A percentile compares a stretch with the other conserved stretches of the same genome.
phyloP scores from a whole-genome alignment of 176 grass and related monocot genomes.

The Calamus simplicifolius region DNA sequence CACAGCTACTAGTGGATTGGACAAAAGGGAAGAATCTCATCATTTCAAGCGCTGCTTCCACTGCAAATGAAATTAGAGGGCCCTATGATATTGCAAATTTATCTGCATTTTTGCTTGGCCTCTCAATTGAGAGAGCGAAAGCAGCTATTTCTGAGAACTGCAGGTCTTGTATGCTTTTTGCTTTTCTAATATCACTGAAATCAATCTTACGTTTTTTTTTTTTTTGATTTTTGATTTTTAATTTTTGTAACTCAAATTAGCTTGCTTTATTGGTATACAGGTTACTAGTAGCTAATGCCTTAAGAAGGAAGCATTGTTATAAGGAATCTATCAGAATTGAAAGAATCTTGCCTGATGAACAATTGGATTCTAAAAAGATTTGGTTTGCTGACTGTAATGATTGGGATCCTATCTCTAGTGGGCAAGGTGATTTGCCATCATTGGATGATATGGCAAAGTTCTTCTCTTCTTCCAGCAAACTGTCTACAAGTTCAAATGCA shows the following conservation, averaged over 20 bases:
- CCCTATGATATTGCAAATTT: conserved; percentile 75
- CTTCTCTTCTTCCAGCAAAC: conserved; percentile 17
- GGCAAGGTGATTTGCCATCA: conserved; percentile 40
- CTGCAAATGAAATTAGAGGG: conserved; percentile 56
- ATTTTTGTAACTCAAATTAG: too few species aligned
- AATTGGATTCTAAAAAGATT: conserved; percentile 22
- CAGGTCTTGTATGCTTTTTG: conserved; percentile 30
- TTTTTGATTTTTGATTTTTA: conserved; percentile 4
- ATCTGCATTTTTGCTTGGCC: conserved; percentile 51
- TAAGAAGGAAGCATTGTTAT: conserved; percentile 88
- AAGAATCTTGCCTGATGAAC: conserved; percentile 45
- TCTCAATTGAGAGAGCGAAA: conserved; percentile 69
- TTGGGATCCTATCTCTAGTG: conserved; percentile 47
- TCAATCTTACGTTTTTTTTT: background rate
- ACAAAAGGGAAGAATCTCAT: conserved; percentile 83
- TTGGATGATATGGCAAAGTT: conserved; percentile 32
- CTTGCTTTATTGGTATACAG: conserved; percentile 15
- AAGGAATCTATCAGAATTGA: conserved; percentile 75
- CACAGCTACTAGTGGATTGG: conserved; percentile 64
- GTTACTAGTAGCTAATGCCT: conserved; percentile 43
- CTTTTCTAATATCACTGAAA: conserved; percentile 6
- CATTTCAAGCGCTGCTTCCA: conserved; percentile 64
- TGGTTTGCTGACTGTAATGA: conserved; percentile 52
- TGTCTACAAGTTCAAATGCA: conserved; percentile 22
- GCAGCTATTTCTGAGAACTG: conserved; percentile 57